A percentile compares a stretch with the other conserved stretches of the same genome.
Evolutionary conservation across 1,284 basidiomycete species (phyloP).

Genomic region (Laetiporus sulphureus): DNA sequence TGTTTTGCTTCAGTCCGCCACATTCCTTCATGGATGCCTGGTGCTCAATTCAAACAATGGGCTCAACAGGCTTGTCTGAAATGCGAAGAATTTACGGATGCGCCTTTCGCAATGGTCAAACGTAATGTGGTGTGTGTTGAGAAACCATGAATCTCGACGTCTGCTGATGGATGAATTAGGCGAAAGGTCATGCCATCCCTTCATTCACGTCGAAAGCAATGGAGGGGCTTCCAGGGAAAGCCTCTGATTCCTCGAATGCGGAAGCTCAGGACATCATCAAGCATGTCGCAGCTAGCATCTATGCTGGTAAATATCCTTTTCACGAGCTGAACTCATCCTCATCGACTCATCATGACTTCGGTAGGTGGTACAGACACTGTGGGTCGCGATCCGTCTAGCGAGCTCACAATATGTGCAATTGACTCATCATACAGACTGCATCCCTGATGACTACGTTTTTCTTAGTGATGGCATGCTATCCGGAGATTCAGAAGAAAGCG

Average conservation of each 20-base stretch:
- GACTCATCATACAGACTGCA: not conserved
- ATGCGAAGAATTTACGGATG: conserved; percentile 1
- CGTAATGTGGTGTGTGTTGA: not conserved
- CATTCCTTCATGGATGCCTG: conserved; percentile 7
- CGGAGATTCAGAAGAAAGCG: conserved; percentile 24
- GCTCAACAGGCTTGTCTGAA: conserved; percentile 1
- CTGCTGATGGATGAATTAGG: not conserved
- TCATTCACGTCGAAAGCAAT: conserved; percentile 1
- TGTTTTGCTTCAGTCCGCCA: not conserved
- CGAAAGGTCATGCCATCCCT: not conserved
- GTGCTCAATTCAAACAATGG: conserved; percentile 7
- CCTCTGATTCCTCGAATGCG: not conserved
- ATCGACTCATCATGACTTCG: not conserved
- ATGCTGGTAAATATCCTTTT: not conserved
- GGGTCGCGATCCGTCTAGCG: not conserved
- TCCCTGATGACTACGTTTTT: not conserved
- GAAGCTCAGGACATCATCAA: conserved; percentile 4
- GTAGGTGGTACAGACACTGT: conserved; percentile 1
- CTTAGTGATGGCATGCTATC: conserved; percentile 26
- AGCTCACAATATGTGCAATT: not conserved
- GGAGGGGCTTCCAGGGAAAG: not conserved
- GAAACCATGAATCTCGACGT: not conserved
- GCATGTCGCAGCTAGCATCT: conserved; percentile 2
- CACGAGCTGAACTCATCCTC: not conserved
- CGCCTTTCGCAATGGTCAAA: conserved; percentile 1